Evolutionary conservation across 371 early-diverging fungal genomes (phyloP).

Genomic region (Rhizopus microsporus): DNA sequence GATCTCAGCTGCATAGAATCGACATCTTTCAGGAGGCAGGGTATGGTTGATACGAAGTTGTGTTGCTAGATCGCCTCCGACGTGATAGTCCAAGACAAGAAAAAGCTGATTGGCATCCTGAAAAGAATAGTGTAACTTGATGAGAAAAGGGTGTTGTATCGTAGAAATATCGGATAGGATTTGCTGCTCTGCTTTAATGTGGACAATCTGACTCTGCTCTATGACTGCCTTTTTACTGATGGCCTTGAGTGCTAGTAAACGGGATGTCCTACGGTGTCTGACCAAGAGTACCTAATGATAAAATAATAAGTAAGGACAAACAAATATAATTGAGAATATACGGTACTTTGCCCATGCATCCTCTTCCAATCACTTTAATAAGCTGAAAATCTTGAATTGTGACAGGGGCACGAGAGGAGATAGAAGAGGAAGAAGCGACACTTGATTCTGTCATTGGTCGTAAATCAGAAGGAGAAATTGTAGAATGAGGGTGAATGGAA

Average conservation of each 20-base stretch:
- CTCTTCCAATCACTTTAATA: constrained; percentile 56
- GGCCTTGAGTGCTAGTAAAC: constrained; percentile 93
- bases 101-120: constrained; percentile 91
- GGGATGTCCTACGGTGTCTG: constrained; percentile 48
- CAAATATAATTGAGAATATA: background rate
- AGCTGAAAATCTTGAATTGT: constrained; percentile 53
- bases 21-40: constrained; percentile 43
- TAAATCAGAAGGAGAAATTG: constrained; percentile 7
- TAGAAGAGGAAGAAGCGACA: constrained; percentile 7
- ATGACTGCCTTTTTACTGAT: constrained; percentile 92
- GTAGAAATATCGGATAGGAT: constrained; percentile 54
- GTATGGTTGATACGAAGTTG: constrained; percentile 35
- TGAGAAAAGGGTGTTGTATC: constrained; percentile 89
- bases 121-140: constrained; percentile 92
- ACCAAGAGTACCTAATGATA: constrained; percentile 82
- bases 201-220: constrained; percentile 85
- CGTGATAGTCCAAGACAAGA: constrained; percentile 96
- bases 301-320: background rate
- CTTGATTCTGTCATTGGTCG: background rate
- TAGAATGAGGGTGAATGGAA: constrained; percentile 9
- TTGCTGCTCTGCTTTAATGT: constrained; percentile 51
- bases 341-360: constrained; percentile 52
- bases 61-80: constrained; percentile 76
- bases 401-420: constrained; percentile 8
- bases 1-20: constrained; percentile 86